Evolutionary conservation across 768 basidiomycete genomes (phyloP), one percentile per base, ranked within the genome.

Genomic region (Leccinellum albellum): DNA sequence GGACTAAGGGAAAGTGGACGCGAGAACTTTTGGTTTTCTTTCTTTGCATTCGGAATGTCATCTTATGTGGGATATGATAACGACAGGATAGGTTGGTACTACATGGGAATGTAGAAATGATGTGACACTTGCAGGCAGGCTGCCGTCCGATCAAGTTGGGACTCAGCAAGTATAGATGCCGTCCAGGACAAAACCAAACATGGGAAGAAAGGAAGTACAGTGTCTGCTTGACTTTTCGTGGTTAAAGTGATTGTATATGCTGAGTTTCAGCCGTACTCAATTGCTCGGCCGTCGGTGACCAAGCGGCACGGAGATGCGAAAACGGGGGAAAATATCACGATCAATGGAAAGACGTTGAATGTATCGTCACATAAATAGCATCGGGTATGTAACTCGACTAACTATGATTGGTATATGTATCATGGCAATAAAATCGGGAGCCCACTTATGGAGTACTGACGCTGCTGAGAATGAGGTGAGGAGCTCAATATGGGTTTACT

Each of bases 1-100:
- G 2, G 62, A 63, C 14, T 57, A 58, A 62, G 42, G 12, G 3
- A 44, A 35, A 21, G n/a, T 45, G 35, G 24, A 3, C 35, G n/a
- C 37, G 17, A 23, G 10, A 42, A 21, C 20, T 13, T 20, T 37
- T 17, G 13, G 15, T 48, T 40, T 6, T 31, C 28, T 10, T 47
- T 48, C 23, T 51, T 54, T 40, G 23, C 9, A 31, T 28, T 40
- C 26, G 23, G 15, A 24, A 24, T 21, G 13, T 56, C 12, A 24
- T 12, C 15, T 42, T 21, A 37, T 37, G 15, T 42, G 17, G 35
- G 14, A 37, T 23, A 29, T 12, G 46, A 42, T 54, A 37, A 20
- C 24, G 32, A 37, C 26, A 28, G 4, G n/a, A 40, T 40, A 40
- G 37, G 37, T 40, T 40, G 37, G n/a, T 40, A 40, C 37, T 40